These are phyloP conservation scores for Annulohypoxylon stygium DNA, from an alignment of 495 filamentous ascomycete species.

Conservation along the genomic window DNA sequence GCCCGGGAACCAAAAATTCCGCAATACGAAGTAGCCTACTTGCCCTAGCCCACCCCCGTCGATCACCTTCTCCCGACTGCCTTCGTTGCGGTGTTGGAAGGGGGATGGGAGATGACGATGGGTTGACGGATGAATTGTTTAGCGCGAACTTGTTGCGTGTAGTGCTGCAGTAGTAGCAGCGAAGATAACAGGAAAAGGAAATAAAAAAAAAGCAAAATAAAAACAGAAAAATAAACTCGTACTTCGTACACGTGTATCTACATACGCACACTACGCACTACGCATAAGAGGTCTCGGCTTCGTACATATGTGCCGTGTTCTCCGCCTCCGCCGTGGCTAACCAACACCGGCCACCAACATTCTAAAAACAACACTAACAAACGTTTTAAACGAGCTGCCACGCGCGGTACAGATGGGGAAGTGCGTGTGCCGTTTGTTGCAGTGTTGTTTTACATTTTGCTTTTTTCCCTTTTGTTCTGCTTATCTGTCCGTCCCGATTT, in stretches of 20 bases:
- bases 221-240: background rate
- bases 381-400: background rate
- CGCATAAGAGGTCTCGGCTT: background rate
- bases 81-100: background rate
- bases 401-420: background rate
- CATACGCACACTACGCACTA: background rate
- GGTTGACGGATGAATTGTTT: background rate
- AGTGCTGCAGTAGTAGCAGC: too few species aligned
- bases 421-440: background rate
- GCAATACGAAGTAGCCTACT: constrained; percentile 3
- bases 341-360: constrained; percentile 1
- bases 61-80: background rate
- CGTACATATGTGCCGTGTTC: constrained; percentile 1
- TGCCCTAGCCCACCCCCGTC: background rate
- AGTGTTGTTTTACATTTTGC: background rate
- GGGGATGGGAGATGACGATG: background rate
- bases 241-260: constrained; percentile 17
- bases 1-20: background rate
- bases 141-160: background rate
- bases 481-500: background rate
- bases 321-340: background rate
- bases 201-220: background rate
- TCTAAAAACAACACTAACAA: background rate
- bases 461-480: background rate
- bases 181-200: background rate